A percentile compares a stretch with the other conserved stretches of the same genome.
Evolutionary conservation across 306 rosid genomes (phyloP).

Genomic region (Cotoneaster glaucophyllus): DNA sequence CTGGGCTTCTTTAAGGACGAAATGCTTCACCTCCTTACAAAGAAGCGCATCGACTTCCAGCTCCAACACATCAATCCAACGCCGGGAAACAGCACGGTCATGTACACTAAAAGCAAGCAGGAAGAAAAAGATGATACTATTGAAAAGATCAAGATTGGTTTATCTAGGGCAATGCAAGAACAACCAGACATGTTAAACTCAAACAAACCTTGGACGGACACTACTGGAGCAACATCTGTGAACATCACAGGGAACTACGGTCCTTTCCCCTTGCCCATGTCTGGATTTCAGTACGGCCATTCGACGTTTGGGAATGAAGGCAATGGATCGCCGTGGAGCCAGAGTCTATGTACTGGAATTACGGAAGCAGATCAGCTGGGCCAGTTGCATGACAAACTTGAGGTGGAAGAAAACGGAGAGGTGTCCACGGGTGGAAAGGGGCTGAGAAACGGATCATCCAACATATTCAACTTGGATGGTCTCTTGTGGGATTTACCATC

Average conservation of each 20-base stretch:
- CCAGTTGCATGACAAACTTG: slow-evolving; percentile 49
- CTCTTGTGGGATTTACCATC: slow-evolving; percentile 79
- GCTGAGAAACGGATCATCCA: slow-evolving; percentile 53
- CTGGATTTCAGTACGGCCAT: slow-evolving; percentile 52
- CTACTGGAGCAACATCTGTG: slow-evolving; percentile 34
- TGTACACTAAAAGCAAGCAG: slow-evolving; percentile 39
- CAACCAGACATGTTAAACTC: slow-evolving; percentile 50
- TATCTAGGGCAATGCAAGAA: slow-evolving; percentile 67
- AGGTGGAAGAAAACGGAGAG: slow-evolving; percentile 44
- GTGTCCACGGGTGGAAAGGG: slow-evolving; percentile 56
- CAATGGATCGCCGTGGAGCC: slow-evolving; percentile 77
- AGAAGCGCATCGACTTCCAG: slow-evolving; percentile 59
- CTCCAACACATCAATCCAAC: slow-evolving; percentile 41
- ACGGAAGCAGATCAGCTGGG: slow-evolving; percentile 62
- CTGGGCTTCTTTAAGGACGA: slow-evolving; percentile 86
- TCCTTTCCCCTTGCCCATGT: slow-evolving; percentile 45
- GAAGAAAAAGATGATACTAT: slow-evolving; percentile 42
- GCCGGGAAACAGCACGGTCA: slow-evolving; percentile 25
- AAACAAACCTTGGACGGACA: slow-evolving; percentile 53
- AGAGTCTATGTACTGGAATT: slow-evolving; percentile 75
- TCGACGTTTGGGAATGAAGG: slow-evolving; percentile 50
- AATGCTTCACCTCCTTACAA: slow-evolving; percentile 74
- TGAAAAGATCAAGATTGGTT: slow-evolving; percentile 68
- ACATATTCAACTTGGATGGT: slow-evolving; percentile 65
- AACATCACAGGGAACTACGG: slow-evolving; percentile 45